Evolutionary conservation across 2,329 filamentous ascomycete species (phyloP), one percentile per base, ranked within the genome.

Genomic region (Alternaria burnsii): DNA sequence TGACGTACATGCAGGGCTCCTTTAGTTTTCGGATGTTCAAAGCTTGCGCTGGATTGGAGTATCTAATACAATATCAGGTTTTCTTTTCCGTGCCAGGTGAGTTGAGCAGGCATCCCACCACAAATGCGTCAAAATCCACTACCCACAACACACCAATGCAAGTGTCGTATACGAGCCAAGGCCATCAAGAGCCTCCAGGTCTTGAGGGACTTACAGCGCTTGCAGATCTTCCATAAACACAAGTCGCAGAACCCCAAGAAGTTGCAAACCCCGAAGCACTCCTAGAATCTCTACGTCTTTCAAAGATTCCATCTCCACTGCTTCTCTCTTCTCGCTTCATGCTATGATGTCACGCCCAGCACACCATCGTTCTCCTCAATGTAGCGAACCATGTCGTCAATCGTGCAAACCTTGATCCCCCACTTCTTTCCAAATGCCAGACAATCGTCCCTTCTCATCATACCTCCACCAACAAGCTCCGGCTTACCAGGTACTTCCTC

Each of bases 401-500:
- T 98, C 30, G 95, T 98, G 81, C 94, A 97, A 60, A 97, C 93
- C 83, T 91, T 95, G 70, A 99, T 83, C 5, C 93, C 93, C 89
- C 91, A 98, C 80, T 86, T 89, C 79, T 88, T 88, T 28, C 93
- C 95, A 85, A 99, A 99, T 52, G 84, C 86, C 74, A 99, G 83
- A 81, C 94, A 97, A 38, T 88, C 91, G 82, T 97, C 93, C 65
- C 93, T 88, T 69, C 93, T 83, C 88, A 98, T 89, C 95, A 99
- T 99, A 26, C 91, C 92, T n/a, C 89, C 87, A 20, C 86, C 88
- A 11, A 79, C 78, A 68, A 89, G 83, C 72, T 91, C 82, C 1
- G 92, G 86, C 72, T 85, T 84, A 0, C 93, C 93, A 12, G 83
- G 82, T 3, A 93, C 85, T 78, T 89, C 87, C 65, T 87, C 87